A percentile compares a stretch with the other conserved stretches of the same genome.
Evolutionary conservation across 2,329 filamentous ascomycete species (phyloP).

Genomic region (Penicillium griseofulvum): DNA sequence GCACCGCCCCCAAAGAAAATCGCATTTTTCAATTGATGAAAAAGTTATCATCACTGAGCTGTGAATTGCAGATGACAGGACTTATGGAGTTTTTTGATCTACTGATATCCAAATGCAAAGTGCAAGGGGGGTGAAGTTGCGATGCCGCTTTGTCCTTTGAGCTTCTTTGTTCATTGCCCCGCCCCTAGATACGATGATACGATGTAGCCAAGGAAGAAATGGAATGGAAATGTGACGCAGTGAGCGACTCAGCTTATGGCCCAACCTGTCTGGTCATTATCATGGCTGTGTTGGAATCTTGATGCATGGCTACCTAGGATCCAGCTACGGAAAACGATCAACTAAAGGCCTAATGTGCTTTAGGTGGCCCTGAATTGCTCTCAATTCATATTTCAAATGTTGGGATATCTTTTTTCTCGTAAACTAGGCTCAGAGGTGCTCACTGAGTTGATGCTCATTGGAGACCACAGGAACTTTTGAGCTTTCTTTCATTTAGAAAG

Average conservation of each 20-base stretch:
- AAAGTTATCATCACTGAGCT: neutral
- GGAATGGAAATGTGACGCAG: neutral
- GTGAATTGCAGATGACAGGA: neutral
- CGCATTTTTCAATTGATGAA: slow-evolving; percentile 1
- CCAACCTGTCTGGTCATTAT: neutral
- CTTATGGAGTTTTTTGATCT: neutral
- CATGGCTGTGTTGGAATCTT: neutral
- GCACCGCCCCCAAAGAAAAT: neutral
- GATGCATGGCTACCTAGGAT: neutral
- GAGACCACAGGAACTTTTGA: neutral
- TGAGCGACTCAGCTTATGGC: neutral
- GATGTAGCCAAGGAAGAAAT: neutral
- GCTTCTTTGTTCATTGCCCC: slow-evolving; percentile 5
- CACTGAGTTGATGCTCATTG: too few relatives aligned
- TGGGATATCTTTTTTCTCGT: neutral
- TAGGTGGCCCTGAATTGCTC: neutral
- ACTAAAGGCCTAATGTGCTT: slow-evolving; percentile 9
- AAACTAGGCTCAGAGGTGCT: neutral
- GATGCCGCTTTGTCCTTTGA: slow-evolving; percentile 5
- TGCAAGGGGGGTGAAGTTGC: neutral
- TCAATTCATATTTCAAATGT: neutral
- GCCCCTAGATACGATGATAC: neutral
- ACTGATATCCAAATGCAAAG: neutral
- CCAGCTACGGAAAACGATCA: neutral
- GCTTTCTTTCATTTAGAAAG: neutral